These are phyloP conservation scores for Aspergillus carlsbadensis DNA, from an alignment of 495 filamentous ascomycete genomes.

Conservation along the genomic window DNA sequence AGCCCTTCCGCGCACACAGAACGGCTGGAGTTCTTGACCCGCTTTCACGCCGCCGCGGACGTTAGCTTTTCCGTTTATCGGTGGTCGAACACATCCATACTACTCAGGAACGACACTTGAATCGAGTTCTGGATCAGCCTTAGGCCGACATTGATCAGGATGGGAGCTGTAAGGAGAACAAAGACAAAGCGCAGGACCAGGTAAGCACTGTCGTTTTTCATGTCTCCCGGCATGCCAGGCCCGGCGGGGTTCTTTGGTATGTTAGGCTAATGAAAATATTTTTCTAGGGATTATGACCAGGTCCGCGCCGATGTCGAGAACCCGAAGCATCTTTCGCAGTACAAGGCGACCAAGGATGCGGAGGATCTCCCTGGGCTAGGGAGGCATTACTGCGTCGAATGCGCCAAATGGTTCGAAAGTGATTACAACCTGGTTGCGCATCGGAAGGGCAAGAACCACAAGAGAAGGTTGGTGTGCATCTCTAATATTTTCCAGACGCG, in stretches of 20 bases:
- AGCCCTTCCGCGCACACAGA: conserved; percentile 27
- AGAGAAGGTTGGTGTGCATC: conserved; percentile 65
- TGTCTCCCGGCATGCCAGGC: not conserved
- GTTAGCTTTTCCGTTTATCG: conserved; percentile 44
- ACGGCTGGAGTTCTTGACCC: conserved; percentile 32
- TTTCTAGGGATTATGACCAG: conserved; percentile 79
- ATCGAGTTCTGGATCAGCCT: conserved; percentile 16
- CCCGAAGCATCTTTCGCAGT: conserved; percentile 72
- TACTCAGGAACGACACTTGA: conserved; percentile 13
- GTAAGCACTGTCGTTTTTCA: conserved; percentile 31
- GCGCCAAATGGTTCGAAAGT: conserved; percentile 92
- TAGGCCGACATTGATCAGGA: conserved; percentile 33
- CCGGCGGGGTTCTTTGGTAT: not conserved
- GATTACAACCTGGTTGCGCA: conserved; percentile 75
- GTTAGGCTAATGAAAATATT: not conserved
- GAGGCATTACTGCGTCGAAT: conserved; percentile 84
- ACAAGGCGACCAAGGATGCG: conserved; percentile 72
- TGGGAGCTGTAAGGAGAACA: conserved; percentile 54
- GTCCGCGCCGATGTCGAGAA: conserved; percentile 74
- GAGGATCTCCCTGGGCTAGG: conserved; percentile 89
- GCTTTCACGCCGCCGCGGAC: conserved; percentile 27
- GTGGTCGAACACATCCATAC: conserved; percentile 33
- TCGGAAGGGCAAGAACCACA: conserved; percentile 85
- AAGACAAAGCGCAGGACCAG: conserved; percentile 62
- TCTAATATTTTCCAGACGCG: not conserved